Evolutionary conservation across 73 alveolate genomes (phyloP), one percentile per base, ranked within the genome.

Genomic region (Uronychia binucleata): DNA sequence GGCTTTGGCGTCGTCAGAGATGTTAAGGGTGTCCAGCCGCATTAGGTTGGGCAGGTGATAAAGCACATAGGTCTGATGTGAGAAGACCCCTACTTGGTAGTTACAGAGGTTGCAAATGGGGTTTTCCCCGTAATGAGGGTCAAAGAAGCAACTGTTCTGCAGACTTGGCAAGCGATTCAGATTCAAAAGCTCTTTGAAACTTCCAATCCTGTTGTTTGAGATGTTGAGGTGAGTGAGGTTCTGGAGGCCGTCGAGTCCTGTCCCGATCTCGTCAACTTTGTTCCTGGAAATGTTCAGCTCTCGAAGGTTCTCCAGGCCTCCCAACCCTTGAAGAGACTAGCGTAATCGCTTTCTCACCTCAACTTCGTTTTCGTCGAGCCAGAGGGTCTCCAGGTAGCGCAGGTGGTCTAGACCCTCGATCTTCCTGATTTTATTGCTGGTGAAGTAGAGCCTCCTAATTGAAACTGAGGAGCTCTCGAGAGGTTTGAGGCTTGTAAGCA

Each of bases 81-180:
- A 94, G 26, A 94, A 89, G 57, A 92, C 95, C 75, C 89, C 93
- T 5, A 94, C 90, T 81, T 92, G 84, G 81, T 95, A 95, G 79
- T 95, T 95, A 58, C 97, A 93, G 28, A 95, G 92, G 31, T 86
- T 80, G 60, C 96, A 93, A 19, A 95, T 84, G 8, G 98, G 96
- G 79, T 92, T 88, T 27, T 95, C 96, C 8, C 96, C 97, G 46
- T 86, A 94, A 58, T 92, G 96, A 59, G 97, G 97, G 85, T 94
- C 98, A 33, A 76, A 91, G 83, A 94, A 92, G 25, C 90, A 78
- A 26, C 89, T 88, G 1, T 33, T 74, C 30, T 60, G 85, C 28
- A 94, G 86, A 30, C 77, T 74, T 0, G 96, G 96, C 82, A 94
- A 85, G 35, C 96, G 84, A 74, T 89, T 90, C 58, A 94, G 83